phyloP scores from a whole-genome alignment of 768 basidiomycete genomes.

The Podaxis mareebaensis region DNA sequence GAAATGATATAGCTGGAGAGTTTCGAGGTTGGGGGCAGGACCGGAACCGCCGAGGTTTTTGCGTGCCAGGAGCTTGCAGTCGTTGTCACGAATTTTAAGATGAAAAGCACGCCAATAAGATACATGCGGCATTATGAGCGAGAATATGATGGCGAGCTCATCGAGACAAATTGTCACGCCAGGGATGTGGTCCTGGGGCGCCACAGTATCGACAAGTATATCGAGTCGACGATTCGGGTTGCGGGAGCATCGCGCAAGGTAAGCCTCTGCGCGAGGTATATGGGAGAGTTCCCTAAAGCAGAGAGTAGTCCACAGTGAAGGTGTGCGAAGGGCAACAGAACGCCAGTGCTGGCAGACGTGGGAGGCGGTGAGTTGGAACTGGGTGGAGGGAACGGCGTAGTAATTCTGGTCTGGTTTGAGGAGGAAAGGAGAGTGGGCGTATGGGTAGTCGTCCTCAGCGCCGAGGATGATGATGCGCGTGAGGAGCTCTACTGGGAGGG shows the following conservation, averaged over 20 bases:
- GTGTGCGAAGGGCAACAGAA: conserved; percentile 48
- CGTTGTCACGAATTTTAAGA: conserved; percentile 58
- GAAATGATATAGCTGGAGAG: conserved; percentile 66
- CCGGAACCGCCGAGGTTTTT: conserved; percentile 51
- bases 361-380: conserved; percentile 56
- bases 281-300: conserved; percentile 54
- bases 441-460: conserved; percentile 43
- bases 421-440: conserved; percentile 47
- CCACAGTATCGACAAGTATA: conserved; percentile 59
- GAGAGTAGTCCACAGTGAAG: conserved; percentile 56
- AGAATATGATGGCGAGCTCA: conserved; percentile 48
- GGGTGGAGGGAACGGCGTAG: conserved; percentile 39
- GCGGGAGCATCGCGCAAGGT: conserved; percentile 38
- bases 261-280: conserved; percentile 46
- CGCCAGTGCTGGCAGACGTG: conserved; percentile 64
- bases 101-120: conserved; percentile 58
- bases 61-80: conserved; percentile 57
- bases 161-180: conserved; percentile 54
- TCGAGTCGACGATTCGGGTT: conserved; percentile 38
- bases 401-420: conserved; percentile 48
- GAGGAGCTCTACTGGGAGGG: conserved; percentile 61
- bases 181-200: conserved; percentile 45
- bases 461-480: conserved; percentile 59
- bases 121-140: conserved; percentile 46
- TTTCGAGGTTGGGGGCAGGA: conserved; percentile 54